Base-by-base conservation (phyloP, 1,284 basidiomycete genomes). In the Ceratobasidium sp. region DNA sequence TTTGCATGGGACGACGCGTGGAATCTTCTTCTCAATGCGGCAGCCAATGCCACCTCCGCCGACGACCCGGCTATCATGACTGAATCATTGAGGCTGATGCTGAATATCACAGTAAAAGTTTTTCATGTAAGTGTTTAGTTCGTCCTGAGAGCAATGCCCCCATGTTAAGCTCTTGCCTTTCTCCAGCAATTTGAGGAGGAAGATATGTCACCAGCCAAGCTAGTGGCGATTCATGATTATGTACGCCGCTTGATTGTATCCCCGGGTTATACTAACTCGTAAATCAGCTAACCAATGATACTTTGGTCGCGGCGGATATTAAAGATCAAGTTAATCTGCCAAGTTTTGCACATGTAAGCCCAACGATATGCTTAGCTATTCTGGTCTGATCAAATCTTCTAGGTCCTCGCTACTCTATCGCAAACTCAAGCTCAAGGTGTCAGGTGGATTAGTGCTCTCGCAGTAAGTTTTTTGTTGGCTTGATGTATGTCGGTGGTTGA, bases 381-480 rank as follows among this genome's bases (percentile, higher is more conserved):
- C 8, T 4, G 2, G 4, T 32, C 32, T 27, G 2, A 49, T 15
- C 35, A 20, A 17, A 15, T 5, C 10, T 27, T 35, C 7, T 43
- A 65, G 62, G 49, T 65, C 8, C 34, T 65, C 4, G 45, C n/a
- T 22, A 20, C n/a, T 20, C 15, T 65, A 25, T 49, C 62, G 6
- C 25, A 53, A 17, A 49, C 62, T n/a, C 62, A 65, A 20, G 50
- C 54, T 38, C 35, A 40, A 53, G 62, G 62, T 17, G 62, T 50
- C 45, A 49, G 62, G 27, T 65, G 62, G 62, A 65, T 65, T 17
- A 65, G 35, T 27, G 62, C 47, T 5, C 49, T 65, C 34, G 62
- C 62, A 8, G 62, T 65, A 43, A 34, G 62, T 65, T n/a, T 20
- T 40, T 45, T 20, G 5, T 42, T 12, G 13, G 29, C n/a, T n/a